These are phyloP conservation scores for Zoysia japonica DNA, from an alignment of 176 grass and related monocot species.

Conservation along the genomic window DNA sequence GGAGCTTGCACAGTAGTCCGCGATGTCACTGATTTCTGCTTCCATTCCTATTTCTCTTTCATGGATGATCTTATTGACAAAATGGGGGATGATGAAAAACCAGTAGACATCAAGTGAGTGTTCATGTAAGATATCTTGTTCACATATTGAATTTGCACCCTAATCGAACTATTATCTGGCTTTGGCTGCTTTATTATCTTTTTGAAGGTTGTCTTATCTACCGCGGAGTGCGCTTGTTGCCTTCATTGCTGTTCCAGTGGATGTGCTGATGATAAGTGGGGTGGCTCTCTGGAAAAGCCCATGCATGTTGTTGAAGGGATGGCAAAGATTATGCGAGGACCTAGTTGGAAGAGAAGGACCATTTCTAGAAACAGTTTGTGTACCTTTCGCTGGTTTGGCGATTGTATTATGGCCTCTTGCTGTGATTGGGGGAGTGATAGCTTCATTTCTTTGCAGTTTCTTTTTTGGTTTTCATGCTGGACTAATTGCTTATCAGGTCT, in stretches of 20 bases:
- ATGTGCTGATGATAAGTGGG: constrained; percentile 67
- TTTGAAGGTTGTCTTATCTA: constrained; percentile 61
- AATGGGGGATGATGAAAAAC: constrained; percentile 54
- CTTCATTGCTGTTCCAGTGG: constrained; percentile 58
- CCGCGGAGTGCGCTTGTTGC: constrained; percentile 54
- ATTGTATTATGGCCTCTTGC: constrained; percentile 88
- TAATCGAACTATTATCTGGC: background rate
- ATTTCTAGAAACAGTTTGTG: constrained; percentile 83
- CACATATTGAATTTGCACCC: background rate
- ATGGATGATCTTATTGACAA: constrained; percentile 82
- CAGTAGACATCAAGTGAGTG: constrained; percentile 78
- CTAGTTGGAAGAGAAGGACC: constrained; percentile 87
- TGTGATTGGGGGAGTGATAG: constrained; percentile 57
- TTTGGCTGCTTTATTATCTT: background rate
- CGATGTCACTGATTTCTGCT: constrained; percentile 85
- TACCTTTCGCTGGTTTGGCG: constrained; percentile 78
- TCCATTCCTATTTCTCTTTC: constrained; percentile 88
- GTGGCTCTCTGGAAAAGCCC: constrained; percentile 88
- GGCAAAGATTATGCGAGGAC: constrained; percentile 78
- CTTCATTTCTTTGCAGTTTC: constrained; percentile 75
- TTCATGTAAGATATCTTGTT: background rate
- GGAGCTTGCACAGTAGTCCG: constrained; percentile 68
- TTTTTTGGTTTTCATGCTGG: constrained; percentile 62
- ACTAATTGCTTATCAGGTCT: constrained; percentile 75
- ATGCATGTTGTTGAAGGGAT: constrained; percentile 83